These are phyloP conservation scores for Silene conica DNA, from an alignment of 148 eudicot species.

Conservation along the genomic window DNA sequence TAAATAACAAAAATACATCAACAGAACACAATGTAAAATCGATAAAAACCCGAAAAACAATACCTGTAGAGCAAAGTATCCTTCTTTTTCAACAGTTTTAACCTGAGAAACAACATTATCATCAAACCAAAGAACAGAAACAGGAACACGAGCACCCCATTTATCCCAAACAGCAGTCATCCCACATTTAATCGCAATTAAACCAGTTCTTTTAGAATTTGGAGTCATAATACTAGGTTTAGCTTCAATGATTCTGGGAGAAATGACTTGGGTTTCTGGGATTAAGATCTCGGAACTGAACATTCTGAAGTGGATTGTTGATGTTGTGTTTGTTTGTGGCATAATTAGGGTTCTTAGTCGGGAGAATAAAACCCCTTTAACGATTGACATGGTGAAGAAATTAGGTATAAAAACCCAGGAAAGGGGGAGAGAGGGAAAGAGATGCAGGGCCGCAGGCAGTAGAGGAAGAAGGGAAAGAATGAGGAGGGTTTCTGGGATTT, in stretches of 20 bases:
- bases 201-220: slow-evolving; percentile 67
- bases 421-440: background rate
- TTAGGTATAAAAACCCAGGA: background rate
- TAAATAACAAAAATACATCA: too few relatives aligned
- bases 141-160: slow-evolving; percentile 88
- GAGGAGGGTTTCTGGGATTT: background rate
- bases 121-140: slow-evolving; percentile 74
- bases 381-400: slow-evolving; percentile 34
- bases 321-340: slow-evolving; percentile 21
- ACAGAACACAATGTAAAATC: background rate
- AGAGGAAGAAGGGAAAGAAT: background rate
- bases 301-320: slow-evolving; percentile 24
- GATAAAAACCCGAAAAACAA: background rate
- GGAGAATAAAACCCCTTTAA: slow-evolving; percentile 47
- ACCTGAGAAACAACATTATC: slow-evolving; percentile 92
- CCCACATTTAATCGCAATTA: slow-evolving; percentile 85
- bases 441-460: background rate
- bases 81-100: slow-evolving; percentile 85
- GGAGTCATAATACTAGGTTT: slow-evolving; percentile 58
- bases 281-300: slow-evolving; percentile 35
- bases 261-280: slow-evolving; percentile 19
- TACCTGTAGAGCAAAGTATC: slow-evolving; percentile 87
- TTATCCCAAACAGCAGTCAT: slow-evolving; percentile 95
- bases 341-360: slow-evolving; percentile 39
- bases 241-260: slow-evolving; percentile 46